phyloP scores from a whole-genome alignment of 2,329 filamentous ascomycete species.

The Colletotrichum truncatum region DNA sequence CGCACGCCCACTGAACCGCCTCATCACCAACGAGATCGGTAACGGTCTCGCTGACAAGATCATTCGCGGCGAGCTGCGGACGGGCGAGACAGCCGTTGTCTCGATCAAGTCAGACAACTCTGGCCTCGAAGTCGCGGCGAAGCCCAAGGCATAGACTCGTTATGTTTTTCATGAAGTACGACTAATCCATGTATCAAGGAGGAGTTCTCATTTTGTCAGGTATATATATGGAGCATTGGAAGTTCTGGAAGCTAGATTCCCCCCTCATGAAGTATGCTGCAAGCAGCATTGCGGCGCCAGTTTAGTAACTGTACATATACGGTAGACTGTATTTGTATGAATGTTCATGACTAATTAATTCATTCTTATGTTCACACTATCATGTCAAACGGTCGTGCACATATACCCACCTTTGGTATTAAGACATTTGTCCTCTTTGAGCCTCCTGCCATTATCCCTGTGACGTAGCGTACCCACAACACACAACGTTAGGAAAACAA shows the following conservation, averaged over 20 bases:
- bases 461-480: constrained; percentile 10
- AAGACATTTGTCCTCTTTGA: constrained; percentile 8
- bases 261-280: constrained; percentile 3
- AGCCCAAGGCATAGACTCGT: neutral
- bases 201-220: neutral
- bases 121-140: constrained; percentile 60
- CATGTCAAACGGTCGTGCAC: constrained; percentile 1
- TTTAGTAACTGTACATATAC: neutral
- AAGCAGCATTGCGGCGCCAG: neutral
- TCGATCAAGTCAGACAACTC: constrained; percentile 70
- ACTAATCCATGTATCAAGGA: neutral
- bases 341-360: neutral
- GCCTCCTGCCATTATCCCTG: constrained; percentile 17
- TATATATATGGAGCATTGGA: neutral
- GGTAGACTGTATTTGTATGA: neutral
- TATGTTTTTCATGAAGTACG: neutral
- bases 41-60: constrained; percentile 92
- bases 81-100: constrained; percentile 78
- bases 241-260: neutral
- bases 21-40: constrained; percentile 90
- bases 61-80: constrained; percentile 83
- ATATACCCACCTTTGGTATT: neutral
- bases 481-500: neutral
- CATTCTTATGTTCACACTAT: neutral
- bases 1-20: constrained; percentile 87